phyloP scores from a whole-genome alignment of 805 yeast genomes.

The Candida adriatica region DNA sequence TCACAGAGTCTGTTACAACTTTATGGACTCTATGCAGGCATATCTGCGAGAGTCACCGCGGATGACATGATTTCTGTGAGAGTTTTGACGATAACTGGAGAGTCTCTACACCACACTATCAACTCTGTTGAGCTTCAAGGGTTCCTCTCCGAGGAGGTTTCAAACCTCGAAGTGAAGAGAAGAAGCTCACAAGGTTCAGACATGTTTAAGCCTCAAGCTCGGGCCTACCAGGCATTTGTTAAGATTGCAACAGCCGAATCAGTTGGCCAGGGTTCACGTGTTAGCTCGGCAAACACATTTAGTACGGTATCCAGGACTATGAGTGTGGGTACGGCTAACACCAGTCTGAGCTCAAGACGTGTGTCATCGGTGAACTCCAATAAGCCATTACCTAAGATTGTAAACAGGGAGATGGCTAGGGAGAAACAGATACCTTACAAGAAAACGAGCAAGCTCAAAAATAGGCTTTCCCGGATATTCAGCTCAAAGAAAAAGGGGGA shows the following conservation, averaged over 20 bases:
- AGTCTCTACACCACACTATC: conserved; percentile 22
- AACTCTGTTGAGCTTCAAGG: conserved; percentile 28
- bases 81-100: conserved; percentile 21
- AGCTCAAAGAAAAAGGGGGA: conserved; percentile 9
- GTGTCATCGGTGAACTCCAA: conserved; percentile 14
- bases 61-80: conserved; percentile 23
- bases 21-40: conserved; percentile 36
- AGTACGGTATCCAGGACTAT: conserved; percentile 5
- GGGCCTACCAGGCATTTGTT: conserved; percentile 10
- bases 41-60: conserved; percentile 38
- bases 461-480: conserved; percentile 22
- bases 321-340: conserved; percentile 10
- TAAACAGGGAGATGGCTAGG: conserved; percentile 2
- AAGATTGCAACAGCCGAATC: background rate
- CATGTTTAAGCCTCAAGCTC: conserved; percentile 8
- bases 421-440: conserved; percentile 6
- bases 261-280: background rate
- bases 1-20: conserved; percentile 30
- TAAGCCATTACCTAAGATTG: conserved; percentile 16
- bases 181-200: conserved; percentile 7
- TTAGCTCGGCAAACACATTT: conserved; percentile 8
- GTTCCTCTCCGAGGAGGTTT: conserved; percentile 32
- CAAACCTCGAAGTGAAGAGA: conserved; percentile 22
- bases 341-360: conserved; percentile 12
- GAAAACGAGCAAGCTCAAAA: conserved; percentile 10